Percentiles rank a stretch among this genome's conserved stretches.
Conservation (phyloP, 192 early-diverging fungal genomes). For the Backusella sp. region DNA sequence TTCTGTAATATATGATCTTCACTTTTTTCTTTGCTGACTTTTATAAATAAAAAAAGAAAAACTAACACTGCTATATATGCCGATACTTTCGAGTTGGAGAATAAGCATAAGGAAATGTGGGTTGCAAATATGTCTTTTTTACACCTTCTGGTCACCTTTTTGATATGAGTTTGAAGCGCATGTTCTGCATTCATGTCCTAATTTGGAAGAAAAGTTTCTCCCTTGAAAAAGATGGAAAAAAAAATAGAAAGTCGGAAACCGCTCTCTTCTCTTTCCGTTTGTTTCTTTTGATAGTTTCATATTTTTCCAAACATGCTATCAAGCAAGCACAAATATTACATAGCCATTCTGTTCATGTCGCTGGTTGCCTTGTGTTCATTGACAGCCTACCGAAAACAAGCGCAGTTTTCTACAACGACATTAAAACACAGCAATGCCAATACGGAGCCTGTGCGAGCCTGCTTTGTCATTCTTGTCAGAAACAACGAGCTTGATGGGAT, state of each 20-base stretch:
- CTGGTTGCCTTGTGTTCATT: not conserved
- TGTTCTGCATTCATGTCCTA: not conserved
- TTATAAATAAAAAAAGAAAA: not conserved
- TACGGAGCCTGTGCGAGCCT: constrained; percentile 25
- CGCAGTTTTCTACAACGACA: too few species aligned
- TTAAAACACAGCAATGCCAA: not conserved
- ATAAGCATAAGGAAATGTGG: too few species aligned
- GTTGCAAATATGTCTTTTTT: too few species aligned
- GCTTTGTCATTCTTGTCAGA: constrained; percentile 61
- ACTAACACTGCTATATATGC: not conserved
- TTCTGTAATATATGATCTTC: not conserved
- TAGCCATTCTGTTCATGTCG: not conserved
- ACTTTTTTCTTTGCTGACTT: not conserved
- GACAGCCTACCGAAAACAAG: not conserved
- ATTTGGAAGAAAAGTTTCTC: not conserved
- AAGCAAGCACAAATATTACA: not conserved
- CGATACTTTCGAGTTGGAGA: too few species aligned
- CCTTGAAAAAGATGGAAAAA: not conserved
- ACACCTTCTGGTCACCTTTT: too few species aligned
- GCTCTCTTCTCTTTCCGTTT: not conserved
- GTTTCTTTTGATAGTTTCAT: not conserved
- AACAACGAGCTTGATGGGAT: constrained; percentile 69
- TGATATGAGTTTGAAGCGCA: too few species aligned
- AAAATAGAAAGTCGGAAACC: not conserved
- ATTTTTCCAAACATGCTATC: not conserved